Evolutionary conservation across 805 yeast species (phyloP), one percentile per base, ranked within the genome.

Genomic region (Kluyveromyces starmeri): DNA sequence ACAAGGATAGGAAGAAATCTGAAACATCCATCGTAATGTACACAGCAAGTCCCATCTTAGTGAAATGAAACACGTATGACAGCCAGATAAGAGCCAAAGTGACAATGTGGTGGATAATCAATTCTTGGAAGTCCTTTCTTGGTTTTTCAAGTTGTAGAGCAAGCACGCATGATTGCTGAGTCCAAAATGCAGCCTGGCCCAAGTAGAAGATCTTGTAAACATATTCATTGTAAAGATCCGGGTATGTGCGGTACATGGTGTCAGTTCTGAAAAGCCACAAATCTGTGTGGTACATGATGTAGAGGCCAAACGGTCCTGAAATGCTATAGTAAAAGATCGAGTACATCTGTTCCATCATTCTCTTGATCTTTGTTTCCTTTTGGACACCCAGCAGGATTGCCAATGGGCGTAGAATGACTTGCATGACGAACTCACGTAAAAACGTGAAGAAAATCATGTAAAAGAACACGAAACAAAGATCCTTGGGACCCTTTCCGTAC

Each of bases 151-250:
- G 69, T 58, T 82, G 95, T 43, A 92, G 67, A 29, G 75, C 62
- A 43, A 92, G 67, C 20, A 92, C 82, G 26, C 83, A 76, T 1
- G 94, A 78, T 62, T 92, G 98, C 64, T 92, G 99, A 15, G 86
- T 77, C 99, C 99, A 92, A 60, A 85, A 92, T 4, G 96, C 82
- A 5, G 97, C 96, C 64, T 92, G 97, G 27, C 83, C 76, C 41
- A 92, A 65, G 57, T 92, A 92, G 55, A 81, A 92, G 10, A 75
- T 58, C 63, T 92, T 92, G 65, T 82, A 81, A 37, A 68, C 64
- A 41, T 64, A 69, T 37, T 72, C 79, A 51, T 82, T 83, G 21
- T 79, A 68, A 40, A 71, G 67, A 62, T 92, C 97, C 5, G 99
- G 98, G 57, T 80, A 89, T 17, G 72, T 64, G 40, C 57, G 69